Percentiles rank a stretch among this genome's conserved stretches.
Conservation (phyloP, 257 asterid genomes). For the Gardenia jasminoides region DNA sequence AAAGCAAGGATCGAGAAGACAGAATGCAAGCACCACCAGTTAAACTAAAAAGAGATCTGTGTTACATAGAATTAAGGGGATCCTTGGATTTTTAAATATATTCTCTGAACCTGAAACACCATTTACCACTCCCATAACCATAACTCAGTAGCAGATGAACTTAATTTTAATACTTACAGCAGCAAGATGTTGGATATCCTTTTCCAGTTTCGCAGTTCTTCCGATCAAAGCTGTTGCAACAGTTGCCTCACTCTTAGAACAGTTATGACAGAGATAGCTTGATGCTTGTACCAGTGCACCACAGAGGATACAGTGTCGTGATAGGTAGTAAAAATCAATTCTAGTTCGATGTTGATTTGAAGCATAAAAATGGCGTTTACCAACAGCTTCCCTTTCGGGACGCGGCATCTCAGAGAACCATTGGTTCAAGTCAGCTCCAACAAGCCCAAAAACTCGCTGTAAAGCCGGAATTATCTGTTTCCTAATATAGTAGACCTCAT, state of each 20-base stretch:
- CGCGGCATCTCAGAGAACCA: conserved; percentile 91
- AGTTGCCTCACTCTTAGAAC: conserved; percentile 60
- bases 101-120: neutral
- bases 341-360: conserved; percentile 59
- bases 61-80: neutral
- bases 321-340: conserved; percentile 75
- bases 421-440: conserved; percentile 79
- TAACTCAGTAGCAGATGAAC: neutral
- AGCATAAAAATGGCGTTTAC: conserved; percentile 44
- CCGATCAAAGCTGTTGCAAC: conserved; percentile 69
- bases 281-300: conserved; percentile 77
- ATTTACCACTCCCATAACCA: neutral
- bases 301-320: conserved; percentile 76
- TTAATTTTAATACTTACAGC: conserved; percentile 61
- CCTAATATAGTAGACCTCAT: conserved; percentile 74
- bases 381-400: conserved; percentile 60
- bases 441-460: conserved; percentile 88
- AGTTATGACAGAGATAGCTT: conserved; percentile 52
- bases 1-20: neutral
- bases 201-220: conserved; percentile 76
- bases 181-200: conserved; percentile 73
- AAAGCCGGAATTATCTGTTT: conserved; percentile 92
- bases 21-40: neutral
- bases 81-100: neutral
- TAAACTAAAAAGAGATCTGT: neutral